These are phyloP conservation scores for Macrolepiota albuminosa DNA, from an alignment of 768 basidiomycete genomes.

Conservation along the genomic window DNA sequence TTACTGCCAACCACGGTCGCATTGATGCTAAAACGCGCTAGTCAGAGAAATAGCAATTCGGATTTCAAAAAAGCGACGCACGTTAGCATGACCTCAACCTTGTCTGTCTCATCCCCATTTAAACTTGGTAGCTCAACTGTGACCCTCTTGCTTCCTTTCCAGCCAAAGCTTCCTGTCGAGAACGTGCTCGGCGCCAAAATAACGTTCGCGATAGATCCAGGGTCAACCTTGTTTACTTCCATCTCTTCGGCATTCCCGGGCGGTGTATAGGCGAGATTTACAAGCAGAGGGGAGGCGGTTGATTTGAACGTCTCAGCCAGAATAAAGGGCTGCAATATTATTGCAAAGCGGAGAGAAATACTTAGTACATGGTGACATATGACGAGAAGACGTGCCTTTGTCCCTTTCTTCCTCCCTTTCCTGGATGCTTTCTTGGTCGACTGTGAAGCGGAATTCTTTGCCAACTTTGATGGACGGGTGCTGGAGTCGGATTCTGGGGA, in stretches of 20 bases:
- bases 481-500: conserved; percentile 31
- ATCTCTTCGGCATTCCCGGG: conserved; percentile 36
- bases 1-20: conserved; percentile 74
- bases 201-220: conserved; percentile 55
- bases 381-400: conserved; percentile 34
- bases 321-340: conserved; percentile 34
- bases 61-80: conserved; percentile 31
- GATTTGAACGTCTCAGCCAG: conserved; percentile 51
- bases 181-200: conserved; percentile 58
- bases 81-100: conserved; percentile 71
- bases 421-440: conserved; percentile 22
- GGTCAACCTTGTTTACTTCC: conserved; percentile 40
- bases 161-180: conserved; percentile 75
- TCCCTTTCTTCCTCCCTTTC: conserved; percentile 44
- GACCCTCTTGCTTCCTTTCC: conserved; percentile 74
- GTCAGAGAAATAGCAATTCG: background rate
- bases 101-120: conserved; percentile 50
- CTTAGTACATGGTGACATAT: conserved; percentile 1
- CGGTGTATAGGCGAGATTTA: conserved; percentile 56
- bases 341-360: conserved; percentile 3
- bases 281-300: conserved; percentile 66
- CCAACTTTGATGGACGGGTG: conserved; percentile 45
- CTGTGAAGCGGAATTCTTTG: conserved; percentile 39
- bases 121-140: conserved; percentile 55
- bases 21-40: conserved; percentile 50